These are phyloP conservation scores for Periglandula ipomoeae DNA, from an alignment of 2,329 filamentous ascomycete genomes.

Conservation along the genomic window DNA sequence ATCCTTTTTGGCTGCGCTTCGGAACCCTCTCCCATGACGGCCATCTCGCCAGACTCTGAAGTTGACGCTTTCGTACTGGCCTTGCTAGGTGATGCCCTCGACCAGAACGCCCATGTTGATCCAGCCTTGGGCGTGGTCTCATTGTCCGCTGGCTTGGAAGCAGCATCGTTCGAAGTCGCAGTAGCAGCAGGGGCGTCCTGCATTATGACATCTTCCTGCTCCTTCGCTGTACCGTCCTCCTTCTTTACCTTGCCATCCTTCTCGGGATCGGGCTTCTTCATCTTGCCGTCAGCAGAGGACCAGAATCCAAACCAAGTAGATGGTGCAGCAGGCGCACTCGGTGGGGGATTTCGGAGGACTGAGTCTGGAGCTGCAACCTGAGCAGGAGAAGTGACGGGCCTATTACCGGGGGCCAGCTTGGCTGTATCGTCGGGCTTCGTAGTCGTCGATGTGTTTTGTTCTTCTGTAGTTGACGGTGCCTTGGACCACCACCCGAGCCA, in stretches of 20 bases:
- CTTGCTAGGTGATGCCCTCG: constrained; percentile 41
- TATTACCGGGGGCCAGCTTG: constrained; percentile 11
- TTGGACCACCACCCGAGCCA: constrained; percentile 47
- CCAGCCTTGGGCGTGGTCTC: constrained; percentile 37
- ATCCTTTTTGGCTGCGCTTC: constrained; percentile 44
- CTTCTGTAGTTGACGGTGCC: constrained; percentile 14
- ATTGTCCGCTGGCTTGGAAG: constrained; percentile 15
- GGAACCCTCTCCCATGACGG: constrained; percentile 47
- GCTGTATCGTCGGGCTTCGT: not conserved
- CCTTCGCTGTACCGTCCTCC: constrained; percentile 9
- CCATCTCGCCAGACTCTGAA: constrained; percentile 42
- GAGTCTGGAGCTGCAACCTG: constrained; percentile 13
- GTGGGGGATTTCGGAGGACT: constrained; percentile 9
- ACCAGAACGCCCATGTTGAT: constrained; percentile 79
- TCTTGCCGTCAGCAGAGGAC: constrained; percentile 15
- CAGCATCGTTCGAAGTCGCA: no score
- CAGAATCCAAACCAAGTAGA: constrained; percentile 34
- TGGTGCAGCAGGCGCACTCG: constrained; percentile 12
- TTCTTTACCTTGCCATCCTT: constrained; percentile 4
- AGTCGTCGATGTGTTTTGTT: constrained; percentile 12
- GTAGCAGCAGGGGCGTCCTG: constrained; percentile 30
- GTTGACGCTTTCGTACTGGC: constrained; percentile 18
- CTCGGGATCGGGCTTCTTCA: constrained; percentile 1
- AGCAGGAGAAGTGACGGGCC: constrained; percentile 15
- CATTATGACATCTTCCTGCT: constrained; percentile 32